These are phyloP conservation scores for Ogataea salicorniae DNA, from an alignment of 805 yeast genomes.

Conservation along the genomic window DNA sequence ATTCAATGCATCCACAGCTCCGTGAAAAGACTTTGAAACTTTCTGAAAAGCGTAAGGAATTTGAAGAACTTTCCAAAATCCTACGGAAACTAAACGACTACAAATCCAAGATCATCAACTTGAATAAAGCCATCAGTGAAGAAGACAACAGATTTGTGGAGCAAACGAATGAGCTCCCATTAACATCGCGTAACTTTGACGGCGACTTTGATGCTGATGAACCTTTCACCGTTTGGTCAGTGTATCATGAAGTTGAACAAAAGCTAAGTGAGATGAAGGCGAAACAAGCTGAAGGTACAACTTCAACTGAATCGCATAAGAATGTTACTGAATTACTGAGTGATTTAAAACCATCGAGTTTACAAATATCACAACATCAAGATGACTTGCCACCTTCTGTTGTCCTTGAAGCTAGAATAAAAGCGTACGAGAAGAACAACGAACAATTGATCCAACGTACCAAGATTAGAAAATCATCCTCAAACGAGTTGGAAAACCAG, in stretches of 20 bases:
- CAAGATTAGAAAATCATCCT: constrained; percentile 45
- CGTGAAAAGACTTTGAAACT: constrained; percentile 52
- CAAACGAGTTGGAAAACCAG: constrained; percentile 60
- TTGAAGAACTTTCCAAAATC: constrained; percentile 47
- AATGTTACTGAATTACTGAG: constrained; percentile 7
- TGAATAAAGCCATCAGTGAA: constrained; percentile 57
- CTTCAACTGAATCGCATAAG: background rate
- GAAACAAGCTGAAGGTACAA: constrained; percentile 5
- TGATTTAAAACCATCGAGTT: constrained; percentile 7
- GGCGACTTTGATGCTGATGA: constrained; percentile 82
- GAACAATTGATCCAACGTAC: constrained; percentile 48
- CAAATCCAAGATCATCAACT: constrained; percentile 50
- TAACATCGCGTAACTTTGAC: constrained; percentile 35
- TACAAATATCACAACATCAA: constrained; percentile 9
- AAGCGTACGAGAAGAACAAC: constrained; percentile 74
- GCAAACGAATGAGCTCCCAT: constrained; percentile 29
- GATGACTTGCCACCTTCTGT: constrained; percentile 41
- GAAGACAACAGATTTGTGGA: constrained; percentile 54
- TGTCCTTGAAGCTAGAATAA: constrained; percentile 69
- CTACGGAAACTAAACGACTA: constrained; percentile 42
- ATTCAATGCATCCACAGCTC: constrained; percentile 48
- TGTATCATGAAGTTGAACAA: constrained; percentile 49
- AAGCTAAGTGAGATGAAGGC: constrained; percentile 30
- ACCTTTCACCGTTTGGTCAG: constrained; percentile 69
- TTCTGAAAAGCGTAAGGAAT: constrained; percentile 40